Percentiles rank a stretch among this genome's conserved stretches.
Conservation (phyloP, 1,284 basidiomycete species). For the Melanopsichium pennsylvanicum region DNA sequence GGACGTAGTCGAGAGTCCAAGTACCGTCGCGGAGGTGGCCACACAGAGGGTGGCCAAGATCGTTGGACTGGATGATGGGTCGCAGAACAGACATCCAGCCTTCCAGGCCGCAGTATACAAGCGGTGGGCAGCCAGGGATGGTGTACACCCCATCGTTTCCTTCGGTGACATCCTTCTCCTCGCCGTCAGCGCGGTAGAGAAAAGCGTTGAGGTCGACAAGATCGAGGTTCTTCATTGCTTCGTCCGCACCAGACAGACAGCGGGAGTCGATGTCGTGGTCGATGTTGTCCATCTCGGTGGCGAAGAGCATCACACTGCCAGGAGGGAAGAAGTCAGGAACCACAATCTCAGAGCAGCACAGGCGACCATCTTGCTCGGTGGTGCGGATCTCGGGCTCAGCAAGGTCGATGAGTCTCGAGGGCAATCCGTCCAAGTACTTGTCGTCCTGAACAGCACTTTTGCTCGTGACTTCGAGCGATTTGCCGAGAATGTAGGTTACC, state of each 20-base stretch:
- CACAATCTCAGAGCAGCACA: conserved; percentile 50
- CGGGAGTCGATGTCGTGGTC: conserved; percentile 45
- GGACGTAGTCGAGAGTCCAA: conserved; percentile 60
- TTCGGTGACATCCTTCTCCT: conserved; percentile 57
- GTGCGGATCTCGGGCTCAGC: conserved; percentile 42
- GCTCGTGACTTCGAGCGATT: conserved; percentile 47
- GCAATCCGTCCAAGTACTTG: conserved; percentile 44
- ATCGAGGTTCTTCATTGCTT: conserved; percentile 51
- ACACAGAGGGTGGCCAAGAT: conserved; percentile 60
- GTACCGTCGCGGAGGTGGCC: conserved; percentile 56
- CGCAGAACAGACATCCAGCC: conserved; percentile 57
- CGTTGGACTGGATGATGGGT: conserved; percentile 48
- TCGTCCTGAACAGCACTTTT: conserved; percentile 26
- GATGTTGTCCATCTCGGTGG: conserved; percentile 54
- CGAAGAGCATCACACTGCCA: conserved; percentile 59
- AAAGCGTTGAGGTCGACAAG: conserved; percentile 58
- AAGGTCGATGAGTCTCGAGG: conserved; percentile 52
- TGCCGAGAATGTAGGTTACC: conserved; percentile 54
- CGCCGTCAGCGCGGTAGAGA: conserved; percentile 59
- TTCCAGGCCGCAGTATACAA: conserved; percentile 60
- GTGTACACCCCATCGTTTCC: conserved; percentile 56
- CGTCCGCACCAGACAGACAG: conserved; percentile 48
- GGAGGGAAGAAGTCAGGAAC: conserved; percentile 60
- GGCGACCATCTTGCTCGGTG: conserved; percentile 23
- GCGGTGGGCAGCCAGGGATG: conserved; percentile 33